A percentile compares a stretch with the other conserved stretches of the same genome.
phyloP scores from a whole-genome alignment of 768 basidiomycete genomes.

The Mycena capillaripes region DNA sequence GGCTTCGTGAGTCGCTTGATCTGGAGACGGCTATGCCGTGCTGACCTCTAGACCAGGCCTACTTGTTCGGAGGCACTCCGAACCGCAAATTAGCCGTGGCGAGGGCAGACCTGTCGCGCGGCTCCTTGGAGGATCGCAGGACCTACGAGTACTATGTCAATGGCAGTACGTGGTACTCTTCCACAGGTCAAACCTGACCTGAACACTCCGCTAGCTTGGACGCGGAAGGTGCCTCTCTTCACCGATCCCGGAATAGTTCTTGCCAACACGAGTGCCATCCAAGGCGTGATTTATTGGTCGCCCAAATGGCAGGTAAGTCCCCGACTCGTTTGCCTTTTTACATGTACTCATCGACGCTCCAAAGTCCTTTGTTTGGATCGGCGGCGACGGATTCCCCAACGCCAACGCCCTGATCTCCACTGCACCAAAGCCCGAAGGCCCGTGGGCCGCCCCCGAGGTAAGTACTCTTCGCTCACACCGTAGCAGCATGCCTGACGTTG shows the following conservation, averaged over 20 bases:
- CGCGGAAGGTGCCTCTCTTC: slow-evolving; percentile 4
- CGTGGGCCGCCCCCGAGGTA: neutral
- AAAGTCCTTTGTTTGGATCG: slow-evolving; percentile 28
- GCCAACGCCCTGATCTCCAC: slow-evolving; percentile 2
- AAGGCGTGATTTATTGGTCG: slow-evolving; percentile 30
- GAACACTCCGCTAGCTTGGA: neutral
- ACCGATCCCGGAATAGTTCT: slow-evolving; percentile 6
- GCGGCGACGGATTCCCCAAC: neutral
- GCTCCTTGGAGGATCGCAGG: neutral
- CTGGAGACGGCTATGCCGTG: neutral
- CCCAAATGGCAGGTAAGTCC: slow-evolving; percentile 17
- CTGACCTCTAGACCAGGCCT: slow-evolving; percentile 2
- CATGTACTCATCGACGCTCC: neutral
- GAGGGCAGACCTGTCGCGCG: neutral
- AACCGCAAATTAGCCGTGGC: slow-evolving; percentile 18
- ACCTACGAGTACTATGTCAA: slow-evolving; percentile 34
- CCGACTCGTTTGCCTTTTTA: neutral
- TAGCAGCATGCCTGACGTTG: neutral
- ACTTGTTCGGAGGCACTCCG: slow-evolving; percentile 20
- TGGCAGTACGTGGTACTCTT: slow-evolving; percentile 6
- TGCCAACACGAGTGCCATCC: slow-evolving; percentile 13
- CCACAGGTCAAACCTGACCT: neutral
- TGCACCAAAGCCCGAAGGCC: neutral
- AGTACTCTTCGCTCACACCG: neutral
- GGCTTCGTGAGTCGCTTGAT: slow-evolving; percentile 1